A percentile compares a stretch with the other conserved stretches of the same genome.
These are phyloP conservation scores for Dichotomopilus funicola DNA, from an alignment of 2,329 filamentous ascomycete genomes.

Conservation along the genomic window DNA sequence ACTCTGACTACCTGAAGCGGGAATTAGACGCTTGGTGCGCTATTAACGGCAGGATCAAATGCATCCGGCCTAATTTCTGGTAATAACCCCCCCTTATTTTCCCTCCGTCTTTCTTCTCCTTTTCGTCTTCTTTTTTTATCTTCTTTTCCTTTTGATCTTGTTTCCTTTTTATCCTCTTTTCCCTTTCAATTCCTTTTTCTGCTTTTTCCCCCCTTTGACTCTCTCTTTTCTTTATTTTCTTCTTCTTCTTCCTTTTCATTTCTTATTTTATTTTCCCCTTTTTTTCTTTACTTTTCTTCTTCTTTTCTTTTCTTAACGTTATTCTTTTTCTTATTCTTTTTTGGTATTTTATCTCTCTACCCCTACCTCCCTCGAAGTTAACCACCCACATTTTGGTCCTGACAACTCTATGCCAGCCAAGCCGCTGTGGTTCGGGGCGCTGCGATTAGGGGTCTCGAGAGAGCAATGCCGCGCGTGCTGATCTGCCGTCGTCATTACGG, in stretches of 20 bases:
- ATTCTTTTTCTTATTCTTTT: not conserved
- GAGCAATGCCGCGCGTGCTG: not conserved
- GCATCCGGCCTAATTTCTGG: slow-evolving; percentile 1
- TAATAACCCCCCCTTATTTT: not conserved
- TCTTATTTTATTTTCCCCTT: not conserved
- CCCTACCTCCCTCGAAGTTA: not conserved
- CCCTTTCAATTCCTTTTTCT: not conserved
- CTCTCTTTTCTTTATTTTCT: not conserved
- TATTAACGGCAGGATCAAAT: not conserved
- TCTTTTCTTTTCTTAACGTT: not conserved
- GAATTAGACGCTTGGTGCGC: not conserved
- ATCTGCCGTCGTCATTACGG: slow-evolving; percentile 4
- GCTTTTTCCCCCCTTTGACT: no score
- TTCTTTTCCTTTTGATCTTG: not conserved
- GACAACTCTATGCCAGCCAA: not conserved
- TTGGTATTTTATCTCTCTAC: not conserved
- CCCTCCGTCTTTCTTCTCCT: not conserved
- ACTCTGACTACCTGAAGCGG: slow-evolving; percentile 2
- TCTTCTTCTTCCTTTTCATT: not conserved
- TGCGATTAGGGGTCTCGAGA: not conserved
- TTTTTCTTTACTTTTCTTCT: not conserved
- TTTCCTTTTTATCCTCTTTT: not conserved
- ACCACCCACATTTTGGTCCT: not conserved
- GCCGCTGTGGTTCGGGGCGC: slow-evolving; percentile 1
- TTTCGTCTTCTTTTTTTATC: not conserved